Conservation (phyloP, 2,329 filamentous ascomycete genomes). For the Beauveria caledonica region DNA sequence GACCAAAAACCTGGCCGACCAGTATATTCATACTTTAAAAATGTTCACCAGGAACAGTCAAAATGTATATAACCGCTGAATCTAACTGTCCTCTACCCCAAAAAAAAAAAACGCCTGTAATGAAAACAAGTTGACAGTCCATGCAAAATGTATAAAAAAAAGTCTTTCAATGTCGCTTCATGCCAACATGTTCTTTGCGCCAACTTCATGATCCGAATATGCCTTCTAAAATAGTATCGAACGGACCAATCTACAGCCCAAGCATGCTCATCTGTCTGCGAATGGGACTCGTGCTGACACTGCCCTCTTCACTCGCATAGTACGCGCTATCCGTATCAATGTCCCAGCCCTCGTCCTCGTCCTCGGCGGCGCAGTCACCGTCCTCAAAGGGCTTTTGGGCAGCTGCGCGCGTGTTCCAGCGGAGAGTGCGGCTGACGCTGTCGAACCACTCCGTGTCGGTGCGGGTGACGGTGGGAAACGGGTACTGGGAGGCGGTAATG, state of each 20-base stretch:
- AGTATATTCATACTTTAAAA: not conserved
- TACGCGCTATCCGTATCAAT: constrained; percentile 81
- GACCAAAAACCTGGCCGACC: not conserved
- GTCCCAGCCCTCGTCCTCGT: constrained; percentile 64
- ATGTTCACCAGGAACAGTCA: constrained; percentile 7
- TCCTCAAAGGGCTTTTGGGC: constrained; percentile 82
- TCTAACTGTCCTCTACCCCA: not conserved
- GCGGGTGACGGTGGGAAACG: constrained; percentile 91
- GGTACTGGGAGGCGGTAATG: constrained; percentile 91
- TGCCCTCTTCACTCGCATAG: constrained; percentile 66
- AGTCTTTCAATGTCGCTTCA: not conserved
- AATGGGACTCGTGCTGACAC: constrained; percentile 57
- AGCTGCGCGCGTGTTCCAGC: constrained; percentile 91
- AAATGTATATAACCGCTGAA: not conserved
- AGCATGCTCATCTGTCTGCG: constrained; percentile 67
- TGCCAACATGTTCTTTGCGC: not conserved
- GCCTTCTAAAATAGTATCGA: not conserved
- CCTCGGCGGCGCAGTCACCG: constrained; percentile 37
- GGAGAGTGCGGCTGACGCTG: constrained; percentile 80
- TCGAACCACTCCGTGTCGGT: constrained; percentile 94
- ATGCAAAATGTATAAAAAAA: not conserved
- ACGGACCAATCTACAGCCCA: constrained; percentile 32
- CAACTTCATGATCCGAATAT: not conserved
- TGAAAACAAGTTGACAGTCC: not conserved
- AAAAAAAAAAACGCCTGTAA: not conserved